A percentile compares a stretch with the other conserved stretches of the same genome.
phyloP scores from a whole-genome alignment of 352 stramenopile species.

The Pythium aristosporum region DNA sequence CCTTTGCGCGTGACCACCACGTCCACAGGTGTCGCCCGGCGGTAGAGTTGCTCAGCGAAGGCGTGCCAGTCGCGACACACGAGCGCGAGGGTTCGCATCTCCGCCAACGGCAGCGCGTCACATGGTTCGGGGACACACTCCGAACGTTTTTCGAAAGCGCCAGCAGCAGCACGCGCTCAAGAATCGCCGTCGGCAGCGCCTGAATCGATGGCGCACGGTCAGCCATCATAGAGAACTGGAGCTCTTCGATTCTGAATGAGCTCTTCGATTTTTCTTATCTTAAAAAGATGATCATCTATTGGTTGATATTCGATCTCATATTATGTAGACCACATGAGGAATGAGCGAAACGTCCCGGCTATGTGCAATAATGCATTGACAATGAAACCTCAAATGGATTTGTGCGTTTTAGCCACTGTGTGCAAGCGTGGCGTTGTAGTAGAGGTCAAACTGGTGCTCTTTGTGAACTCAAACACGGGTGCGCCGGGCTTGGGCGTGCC shows the following conservation, averaged over 20 bases:
- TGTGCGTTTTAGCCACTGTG: not conserved
- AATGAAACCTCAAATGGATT: not conserved
- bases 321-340: not conserved
- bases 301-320: no score
- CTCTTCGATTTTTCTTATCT: no score
- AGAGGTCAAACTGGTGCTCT: constrained; percentile 25
- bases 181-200: not conserved
- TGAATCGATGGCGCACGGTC: no score
- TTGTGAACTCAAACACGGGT: constrained; percentile 26
- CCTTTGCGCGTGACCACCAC: no score
- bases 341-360: not conserved
- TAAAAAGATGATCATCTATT: no score
- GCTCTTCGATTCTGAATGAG: no score
- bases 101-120: not conserved
- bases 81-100: not conserved
- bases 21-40: no score
- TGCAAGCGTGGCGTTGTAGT: constrained; percentile 25
- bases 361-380: not conserved
- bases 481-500: not conserved
- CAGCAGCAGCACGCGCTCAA: not conserved
- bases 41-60: not conserved
- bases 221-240: no score
- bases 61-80: not conserved
- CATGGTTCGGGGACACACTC: not conserved
- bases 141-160: not conserved